Evolutionary conservation across 108 stramenopile genomes (phyloP).

Genomic region (Fistulifera solaris): DNA sequence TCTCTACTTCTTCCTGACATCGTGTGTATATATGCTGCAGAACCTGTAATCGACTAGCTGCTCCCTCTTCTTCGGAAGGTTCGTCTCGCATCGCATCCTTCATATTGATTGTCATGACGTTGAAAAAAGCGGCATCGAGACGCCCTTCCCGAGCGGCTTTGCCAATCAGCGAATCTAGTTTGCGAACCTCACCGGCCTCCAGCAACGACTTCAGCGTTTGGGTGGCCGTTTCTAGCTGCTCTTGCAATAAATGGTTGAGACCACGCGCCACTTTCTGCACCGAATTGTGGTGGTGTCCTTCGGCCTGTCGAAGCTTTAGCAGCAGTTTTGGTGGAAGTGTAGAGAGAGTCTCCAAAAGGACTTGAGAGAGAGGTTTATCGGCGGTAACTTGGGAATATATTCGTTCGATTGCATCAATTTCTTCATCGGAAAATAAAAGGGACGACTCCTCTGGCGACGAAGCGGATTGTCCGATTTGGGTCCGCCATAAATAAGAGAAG

Average conservation of each 20-base stretch:
- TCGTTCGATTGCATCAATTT: not conserved
- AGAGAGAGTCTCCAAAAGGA: conserved; percentile 21
- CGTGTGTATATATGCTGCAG: conserved; percentile 79
- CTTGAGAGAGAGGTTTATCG: conserved; percentile 7
- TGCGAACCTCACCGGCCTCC: conserved; percentile 71
- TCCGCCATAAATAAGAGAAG: too few relatives aligned
- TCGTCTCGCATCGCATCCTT: conserved; percentile 45
- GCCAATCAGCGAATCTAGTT: conserved; percentile 71
- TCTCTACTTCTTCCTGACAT: conserved; percentile 83
- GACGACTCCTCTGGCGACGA: too few relatives aligned
- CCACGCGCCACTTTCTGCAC: conserved; percentile 26
- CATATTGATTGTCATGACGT: conserved; percentile 68
- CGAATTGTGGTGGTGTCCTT: conserved; percentile 6
- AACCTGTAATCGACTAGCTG: conserved; percentile 52
- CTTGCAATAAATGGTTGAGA: conserved; percentile 43
- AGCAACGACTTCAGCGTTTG: conserved; percentile 41
- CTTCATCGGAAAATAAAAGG: conserved; percentile 5
- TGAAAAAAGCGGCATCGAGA: conserved; percentile 77
- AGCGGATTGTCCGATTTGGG: too few relatives aligned
- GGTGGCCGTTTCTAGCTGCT: conserved; percentile 39
- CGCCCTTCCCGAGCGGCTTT: conserved; percentile 59
- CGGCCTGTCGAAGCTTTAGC: conserved; percentile 27
- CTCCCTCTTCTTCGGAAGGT: conserved; percentile 18
- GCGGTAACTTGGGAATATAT: conserved; percentile 1
- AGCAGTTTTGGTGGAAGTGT: conserved; percentile 24